Conservation (phyloP, 768 basidiomycete genomes). For the Lactarius tabidus region DNA sequence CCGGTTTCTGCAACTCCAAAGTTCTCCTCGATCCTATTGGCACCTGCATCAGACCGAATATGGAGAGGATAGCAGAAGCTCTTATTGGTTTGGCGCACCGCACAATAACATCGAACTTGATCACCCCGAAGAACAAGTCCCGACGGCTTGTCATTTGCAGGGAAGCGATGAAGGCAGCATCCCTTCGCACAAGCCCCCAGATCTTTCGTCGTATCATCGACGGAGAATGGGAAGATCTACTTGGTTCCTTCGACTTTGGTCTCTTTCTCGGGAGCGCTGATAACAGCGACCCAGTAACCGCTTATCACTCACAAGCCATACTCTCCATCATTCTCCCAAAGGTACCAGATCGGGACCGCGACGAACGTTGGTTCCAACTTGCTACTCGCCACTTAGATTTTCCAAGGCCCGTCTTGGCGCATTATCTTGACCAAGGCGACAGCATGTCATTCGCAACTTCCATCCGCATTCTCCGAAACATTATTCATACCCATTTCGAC, state of each 20-base stretch:
- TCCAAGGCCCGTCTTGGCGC: neutral
- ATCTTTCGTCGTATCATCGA: neutral
- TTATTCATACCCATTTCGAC: neutral
- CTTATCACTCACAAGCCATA: neutral
- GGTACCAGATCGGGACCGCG: conserved; percentile 5
- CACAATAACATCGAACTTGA: neutral
- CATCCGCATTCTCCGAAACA: neutral
- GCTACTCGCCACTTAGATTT: neutral
- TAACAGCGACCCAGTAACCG: neutral
- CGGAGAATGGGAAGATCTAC: neutral
- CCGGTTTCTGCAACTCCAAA: neutral
- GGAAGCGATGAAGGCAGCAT: neutral
- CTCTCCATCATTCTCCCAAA: neutral
- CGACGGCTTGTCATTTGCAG: neutral
- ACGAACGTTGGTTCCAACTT: conserved; percentile 9
- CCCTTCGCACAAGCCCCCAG: neutral
- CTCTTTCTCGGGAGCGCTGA: neutral
- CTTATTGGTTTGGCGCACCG: neutral
- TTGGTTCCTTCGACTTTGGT: neutral
- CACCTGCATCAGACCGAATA: neutral
- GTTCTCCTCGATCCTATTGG: neutral
- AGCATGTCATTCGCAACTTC: conserved; percentile 6
- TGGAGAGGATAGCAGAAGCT: neutral
- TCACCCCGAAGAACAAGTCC: neutral
- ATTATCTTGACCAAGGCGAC: neutral